Evolutionary conservation across 495 filamentous ascomycete genomes (phyloP).

Genomic region (Paragyromitra xinjiangensis): DNA sequence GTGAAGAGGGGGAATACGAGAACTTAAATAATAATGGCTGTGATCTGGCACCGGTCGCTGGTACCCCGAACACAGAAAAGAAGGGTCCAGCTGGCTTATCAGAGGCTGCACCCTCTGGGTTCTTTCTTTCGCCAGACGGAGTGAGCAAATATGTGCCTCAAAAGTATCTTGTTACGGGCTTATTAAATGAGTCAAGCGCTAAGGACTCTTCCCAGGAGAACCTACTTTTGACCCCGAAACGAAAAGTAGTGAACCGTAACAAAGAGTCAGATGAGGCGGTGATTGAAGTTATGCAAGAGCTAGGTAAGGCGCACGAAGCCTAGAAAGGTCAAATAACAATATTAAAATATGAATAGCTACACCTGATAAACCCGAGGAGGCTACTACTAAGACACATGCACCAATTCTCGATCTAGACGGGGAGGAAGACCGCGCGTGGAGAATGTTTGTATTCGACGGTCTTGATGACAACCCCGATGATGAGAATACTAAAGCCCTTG

Average conservation of each 20-base stretch:
- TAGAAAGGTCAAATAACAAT: not conserved
- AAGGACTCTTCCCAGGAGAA: not conserved
- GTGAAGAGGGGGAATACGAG: not conserved
- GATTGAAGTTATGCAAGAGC: not conserved
- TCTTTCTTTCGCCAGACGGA: not conserved
- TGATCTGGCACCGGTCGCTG: not conserved
- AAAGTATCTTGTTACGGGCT: not conserved
- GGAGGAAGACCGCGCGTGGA: constrained; percentile 40
- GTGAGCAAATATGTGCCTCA: not conserved
- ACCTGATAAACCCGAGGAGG: not conserved
- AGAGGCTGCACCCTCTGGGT: not conserved
- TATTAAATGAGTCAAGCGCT: not conserved
- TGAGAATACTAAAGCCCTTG: not conserved
- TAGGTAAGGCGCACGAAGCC: not conserved
- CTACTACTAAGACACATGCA: not conserved
- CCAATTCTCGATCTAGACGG: constrained; percentile 16
- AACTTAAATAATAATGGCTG: not conserved
- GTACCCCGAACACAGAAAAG: not conserved
- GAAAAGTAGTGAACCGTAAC: not conserved
- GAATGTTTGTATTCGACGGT: constrained; percentile 35
- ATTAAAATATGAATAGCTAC: not conserved
- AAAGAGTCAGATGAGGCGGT: not conserved
- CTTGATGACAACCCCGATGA: constrained; percentile 16
- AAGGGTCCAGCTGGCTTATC: not conserved
- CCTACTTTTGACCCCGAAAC: no score